A percentile compares a stretch with the other conserved stretches of the same genome.
phyloP scores from a whole-genome alignment of 768 basidiomycete species.

The Phylloporus arenicola region DNA sequence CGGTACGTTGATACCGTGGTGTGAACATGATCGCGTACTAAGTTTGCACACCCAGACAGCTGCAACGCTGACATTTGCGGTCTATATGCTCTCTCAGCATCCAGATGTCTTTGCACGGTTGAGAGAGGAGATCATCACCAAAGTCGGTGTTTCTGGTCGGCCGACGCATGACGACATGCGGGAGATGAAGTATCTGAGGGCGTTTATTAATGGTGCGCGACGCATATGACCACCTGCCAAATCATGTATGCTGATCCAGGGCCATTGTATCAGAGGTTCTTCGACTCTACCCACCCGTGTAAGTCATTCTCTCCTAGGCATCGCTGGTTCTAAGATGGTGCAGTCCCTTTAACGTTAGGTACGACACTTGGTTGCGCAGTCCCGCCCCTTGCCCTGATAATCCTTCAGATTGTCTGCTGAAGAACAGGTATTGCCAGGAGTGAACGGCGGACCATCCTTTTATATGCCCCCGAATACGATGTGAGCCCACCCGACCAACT shows the following conservation, averaged over 20 bases:
- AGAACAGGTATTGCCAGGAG: constrained; percentile 15
- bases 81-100: constrained; percentile 29
- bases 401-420: constrained; percentile 12
- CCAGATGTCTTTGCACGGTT: constrained; percentile 43
- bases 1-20: constrained; percentile 23
- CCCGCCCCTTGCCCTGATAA: background rate
- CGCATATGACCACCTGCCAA: background rate
- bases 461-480: constrained; percentile 45
- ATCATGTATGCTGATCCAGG: background rate
- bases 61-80: constrained; percentile 21
- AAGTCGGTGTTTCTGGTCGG: constrained; percentile 43
- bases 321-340: constrained; percentile 1
- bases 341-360: constrained; percentile 24
- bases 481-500: constrained; percentile 10
- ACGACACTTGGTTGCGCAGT: background rate
- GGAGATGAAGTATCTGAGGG: constrained; percentile 59
- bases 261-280: constrained; percentile 23
- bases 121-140: constrained; percentile 50
- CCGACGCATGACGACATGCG: constrained; percentile 54
- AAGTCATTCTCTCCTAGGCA: background rate
- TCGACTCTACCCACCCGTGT: constrained; percentile 30
- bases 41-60: constrained; percentile 19
- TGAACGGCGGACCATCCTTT: constrained; percentile 38
- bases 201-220: constrained; percentile 55
- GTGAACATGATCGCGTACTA: background rate